These are phyloP conservation scores for Exophiala aquamarina DNA, from an alignment of 2,329 filamentous ascomycete genomes.

Conservation along the genomic window DNA sequence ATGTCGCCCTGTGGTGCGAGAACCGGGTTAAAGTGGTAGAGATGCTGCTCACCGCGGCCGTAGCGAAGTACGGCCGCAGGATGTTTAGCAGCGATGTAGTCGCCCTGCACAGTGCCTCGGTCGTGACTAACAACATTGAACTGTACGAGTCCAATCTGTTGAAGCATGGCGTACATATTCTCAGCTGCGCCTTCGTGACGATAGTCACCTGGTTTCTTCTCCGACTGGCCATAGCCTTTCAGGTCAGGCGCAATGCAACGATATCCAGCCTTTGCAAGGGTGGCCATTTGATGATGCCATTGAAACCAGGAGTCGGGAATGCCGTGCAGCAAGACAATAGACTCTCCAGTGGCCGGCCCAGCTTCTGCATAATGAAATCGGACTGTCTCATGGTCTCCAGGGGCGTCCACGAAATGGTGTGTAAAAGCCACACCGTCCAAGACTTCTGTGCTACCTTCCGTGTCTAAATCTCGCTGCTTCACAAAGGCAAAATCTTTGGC, in stretches of 20 bases:
- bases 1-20: conserved; percentile 13
- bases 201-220: conserved; percentile 13
- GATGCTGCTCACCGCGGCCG: conserved; percentile 14
- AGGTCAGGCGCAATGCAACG: conserved; percentile 14
- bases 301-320: conserved; percentile 17
- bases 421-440: conserved; percentile 9
- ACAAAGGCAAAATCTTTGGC: too few relatives aligned
- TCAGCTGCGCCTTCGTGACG: conserved; percentile 13
- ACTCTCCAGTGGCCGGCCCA: conserved; percentile 6
- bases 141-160: conserved; percentile 1
- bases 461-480: too few relatives aligned
- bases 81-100: conserved; percentile 16
- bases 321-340: conserved; percentile 16
- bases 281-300: conserved; percentile 16
- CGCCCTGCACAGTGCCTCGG: conserved; percentile 12
- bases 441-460: conserved; percentile 10
- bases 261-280: background rate
- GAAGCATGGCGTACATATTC: conserved; percentile 8
- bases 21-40: conserved; percentile 11
- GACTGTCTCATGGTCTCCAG: conserved; percentile 5
- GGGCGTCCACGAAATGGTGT: conserved; percentile 12
- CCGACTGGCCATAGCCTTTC: conserved; percentile 16
- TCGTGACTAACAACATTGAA: conserved; percentile 17
- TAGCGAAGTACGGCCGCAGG: conserved; percentile 9
- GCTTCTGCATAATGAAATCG: conserved; percentile 11